phyloP scores from a whole-genome alignment of 129 eudicot species.

The Flaveria brownii region DNA sequence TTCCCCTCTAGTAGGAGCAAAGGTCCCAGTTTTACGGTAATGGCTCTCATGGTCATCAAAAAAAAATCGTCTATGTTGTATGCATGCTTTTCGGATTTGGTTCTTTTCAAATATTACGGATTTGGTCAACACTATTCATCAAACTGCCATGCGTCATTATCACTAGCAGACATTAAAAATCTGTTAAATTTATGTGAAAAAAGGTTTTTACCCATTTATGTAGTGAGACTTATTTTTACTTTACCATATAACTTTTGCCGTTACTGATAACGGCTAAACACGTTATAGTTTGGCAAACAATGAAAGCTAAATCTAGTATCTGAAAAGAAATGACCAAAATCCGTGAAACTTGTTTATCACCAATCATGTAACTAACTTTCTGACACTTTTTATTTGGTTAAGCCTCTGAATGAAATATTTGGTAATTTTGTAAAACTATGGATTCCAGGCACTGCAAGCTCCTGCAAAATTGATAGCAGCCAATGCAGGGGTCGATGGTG shows the following conservation, averaged over 20 bases:
- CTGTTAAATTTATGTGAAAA: background rate
- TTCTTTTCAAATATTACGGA: background rate
- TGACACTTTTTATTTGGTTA: background rate
- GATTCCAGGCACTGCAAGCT: conserved; percentile 82
- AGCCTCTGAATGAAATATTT: background rate
- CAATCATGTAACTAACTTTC: background rate
- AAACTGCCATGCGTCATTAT: background rate
- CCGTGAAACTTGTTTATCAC: background rate
- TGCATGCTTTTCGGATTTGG: background rate
- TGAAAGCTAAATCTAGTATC: background rate
- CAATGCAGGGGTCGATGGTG: conserved; percentile 91
- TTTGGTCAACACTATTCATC: background rate
- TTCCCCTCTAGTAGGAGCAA: too few species aligned
- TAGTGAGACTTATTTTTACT: background rate
- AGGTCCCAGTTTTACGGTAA: too few species aligned
- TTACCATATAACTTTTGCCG: background rate
- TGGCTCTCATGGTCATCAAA: too few species aligned
- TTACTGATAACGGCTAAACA: background rate
- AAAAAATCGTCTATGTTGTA: background rate
- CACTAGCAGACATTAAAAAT: background rate
- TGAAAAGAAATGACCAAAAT: background rate
- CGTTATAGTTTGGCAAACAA: background rate
- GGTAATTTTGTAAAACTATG: conserved; percentile 8
- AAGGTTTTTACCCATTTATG: background rate
- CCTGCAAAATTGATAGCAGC: conserved; percentile 79